A percentile compares a stretch with the other conserved stretches of the same genome.
phyloP scores from a whole-genome alignment of 768 basidiomycete species.

The Daedalea quercina region DNA sequence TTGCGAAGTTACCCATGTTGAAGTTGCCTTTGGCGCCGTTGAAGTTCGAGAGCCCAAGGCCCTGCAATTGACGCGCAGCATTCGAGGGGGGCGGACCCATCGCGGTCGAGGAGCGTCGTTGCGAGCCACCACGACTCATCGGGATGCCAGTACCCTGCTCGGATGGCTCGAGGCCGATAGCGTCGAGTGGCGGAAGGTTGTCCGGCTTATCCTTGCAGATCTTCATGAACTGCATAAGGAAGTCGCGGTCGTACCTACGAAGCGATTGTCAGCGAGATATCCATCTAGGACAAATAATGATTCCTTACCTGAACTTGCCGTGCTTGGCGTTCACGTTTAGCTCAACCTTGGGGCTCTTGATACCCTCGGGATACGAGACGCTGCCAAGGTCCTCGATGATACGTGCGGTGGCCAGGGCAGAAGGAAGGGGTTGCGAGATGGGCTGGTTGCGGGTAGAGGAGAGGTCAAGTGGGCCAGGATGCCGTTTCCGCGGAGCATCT shows the following conservation, averaged over 20 bases:
- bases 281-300: neutral
- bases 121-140: constrained; percentile 59
- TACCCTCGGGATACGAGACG: constrained; percentile 77
- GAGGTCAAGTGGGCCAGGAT: constrained; percentile 73
- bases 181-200: constrained; percentile 79
- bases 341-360: constrained; percentile 75
- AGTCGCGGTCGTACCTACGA: constrained; percentile 89
- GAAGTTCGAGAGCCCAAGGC: constrained; percentile 34
- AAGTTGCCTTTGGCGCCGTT: constrained; percentile 30
- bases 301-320: constrained; percentile 76
- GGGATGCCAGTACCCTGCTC: constrained; percentile 38
- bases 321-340: constrained; percentile 80
- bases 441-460: constrained; percentile 39
- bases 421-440: constrained; percentile 43
- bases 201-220: constrained; percentile 96
- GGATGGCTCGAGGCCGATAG: constrained; percentile 82
- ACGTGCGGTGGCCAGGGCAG: constrained; percentile 74
- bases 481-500: constrained; percentile 36
- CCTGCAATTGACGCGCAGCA: constrained; percentile 38
- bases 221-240: constrained; percentile 94
- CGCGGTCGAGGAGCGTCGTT: constrained; percentile 46
- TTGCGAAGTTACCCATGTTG: constrained; percentile 66
- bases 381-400: constrained; percentile 77
- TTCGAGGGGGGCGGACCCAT: constrained; percentile 31
- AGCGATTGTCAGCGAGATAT: neutral